A percentile compares a stretch with the other conserved stretches of the same genome.
Evolutionary conservation across 768 basidiomycete genomes (phyloP).

Genomic region (Amanita pseudoporphyria): DNA sequence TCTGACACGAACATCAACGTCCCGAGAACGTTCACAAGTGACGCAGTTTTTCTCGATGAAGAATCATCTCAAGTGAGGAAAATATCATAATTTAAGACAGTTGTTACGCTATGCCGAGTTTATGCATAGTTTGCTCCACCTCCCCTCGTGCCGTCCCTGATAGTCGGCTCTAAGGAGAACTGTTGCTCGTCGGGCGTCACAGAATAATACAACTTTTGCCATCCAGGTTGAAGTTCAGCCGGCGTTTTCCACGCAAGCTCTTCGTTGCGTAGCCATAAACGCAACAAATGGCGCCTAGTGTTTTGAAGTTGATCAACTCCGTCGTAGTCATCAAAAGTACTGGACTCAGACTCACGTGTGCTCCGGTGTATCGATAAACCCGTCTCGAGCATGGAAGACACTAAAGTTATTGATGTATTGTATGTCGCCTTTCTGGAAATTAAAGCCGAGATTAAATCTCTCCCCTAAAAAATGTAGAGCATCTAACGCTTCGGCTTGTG

Average conservation of each 20-base stretch:
- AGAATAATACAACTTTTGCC: constrained; percentile 28
- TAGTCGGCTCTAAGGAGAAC: constrained; percentile 35
- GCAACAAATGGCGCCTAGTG: constrained; percentile 32
- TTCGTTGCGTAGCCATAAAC: constrained; percentile 37
- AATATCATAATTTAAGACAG: too few relatives aligned
- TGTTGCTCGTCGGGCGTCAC: constrained; percentile 30
- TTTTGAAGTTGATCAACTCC: not conserved
- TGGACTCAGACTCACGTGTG: constrained; percentile 24
- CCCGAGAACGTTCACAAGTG: too few relatives aligned
- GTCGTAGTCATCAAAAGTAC: constrained; percentile 4
- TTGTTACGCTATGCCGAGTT: too few relatives aligned
- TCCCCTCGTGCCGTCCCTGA: constrained; percentile 23
- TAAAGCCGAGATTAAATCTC: constrained; percentile 31
- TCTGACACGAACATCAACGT: too few relatives aligned
- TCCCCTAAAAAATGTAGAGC: constrained; percentile 35
- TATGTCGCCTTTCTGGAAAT: constrained; percentile 40
- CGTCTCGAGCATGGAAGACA: constrained; percentile 34
- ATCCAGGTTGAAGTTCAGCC: constrained; percentile 25
- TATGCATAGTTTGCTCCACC: constrained; percentile 20
- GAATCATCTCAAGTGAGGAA: too few relatives aligned
- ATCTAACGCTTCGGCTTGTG: constrained; percentile 40
- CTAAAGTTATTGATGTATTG: constrained; percentile 40
- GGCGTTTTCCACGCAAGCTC: constrained; percentile 37
- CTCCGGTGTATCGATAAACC: constrained; percentile 29
- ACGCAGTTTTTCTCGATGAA: too few relatives aligned